Evolutionary conservation across 768 basidiomycete species (phyloP).

Genomic region (Auricularia auricula-judae): DNA sequence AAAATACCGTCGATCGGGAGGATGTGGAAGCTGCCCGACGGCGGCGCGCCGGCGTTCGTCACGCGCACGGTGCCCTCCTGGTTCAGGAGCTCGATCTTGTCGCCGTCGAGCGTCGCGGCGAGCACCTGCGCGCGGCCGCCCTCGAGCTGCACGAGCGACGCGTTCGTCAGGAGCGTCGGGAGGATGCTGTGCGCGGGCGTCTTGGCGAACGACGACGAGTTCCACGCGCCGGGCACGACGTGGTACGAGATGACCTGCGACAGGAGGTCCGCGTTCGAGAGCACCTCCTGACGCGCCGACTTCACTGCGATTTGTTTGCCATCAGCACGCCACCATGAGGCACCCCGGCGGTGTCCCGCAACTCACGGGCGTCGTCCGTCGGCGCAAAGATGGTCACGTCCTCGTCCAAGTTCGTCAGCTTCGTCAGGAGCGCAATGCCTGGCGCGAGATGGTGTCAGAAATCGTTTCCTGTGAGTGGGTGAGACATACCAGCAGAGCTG

Average conservation of each 20-base stretch:
- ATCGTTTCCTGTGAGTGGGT: conserved; percentile 26
- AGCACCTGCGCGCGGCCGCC: conserved; percentile 49
- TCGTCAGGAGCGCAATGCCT: not conserved
- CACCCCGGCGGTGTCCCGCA: too few species aligned
- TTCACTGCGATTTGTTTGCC: conserved; percentile 10
- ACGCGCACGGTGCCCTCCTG: conserved; percentile 32
- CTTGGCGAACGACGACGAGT: conserved; percentile 24
- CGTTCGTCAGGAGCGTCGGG: conserved; percentile 47
- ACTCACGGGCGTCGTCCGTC: conserved; percentile 41
- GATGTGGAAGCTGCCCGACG: conserved; percentile 31
- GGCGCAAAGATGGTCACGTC: conserved; percentile 47
- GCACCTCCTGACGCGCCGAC: conserved; percentile 22
- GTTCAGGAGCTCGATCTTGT: conserved; percentile 36
- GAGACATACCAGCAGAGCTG: conserved; percentile 28
- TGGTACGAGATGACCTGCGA: conserved; percentile 47
- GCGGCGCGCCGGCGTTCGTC: conserved; percentile 25
- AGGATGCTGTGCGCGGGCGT: conserved; percentile 54
- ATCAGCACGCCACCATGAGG: not conserved
- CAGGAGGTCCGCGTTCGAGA: conserved; percentile 24
- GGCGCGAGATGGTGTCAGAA: conserved; percentile 13
- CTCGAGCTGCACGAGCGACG: conserved; percentile 40
- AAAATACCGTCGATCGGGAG: conserved; percentile 42
- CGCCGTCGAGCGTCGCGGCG: conserved; percentile 30
- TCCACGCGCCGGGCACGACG: conserved; percentile 37
- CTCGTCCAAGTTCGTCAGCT: conserved; percentile 16